Base-by-base conservation (phyloP, 2,329 filamentous ascomycete genomes). In the Colletotrichum liaoningense region DNA sequence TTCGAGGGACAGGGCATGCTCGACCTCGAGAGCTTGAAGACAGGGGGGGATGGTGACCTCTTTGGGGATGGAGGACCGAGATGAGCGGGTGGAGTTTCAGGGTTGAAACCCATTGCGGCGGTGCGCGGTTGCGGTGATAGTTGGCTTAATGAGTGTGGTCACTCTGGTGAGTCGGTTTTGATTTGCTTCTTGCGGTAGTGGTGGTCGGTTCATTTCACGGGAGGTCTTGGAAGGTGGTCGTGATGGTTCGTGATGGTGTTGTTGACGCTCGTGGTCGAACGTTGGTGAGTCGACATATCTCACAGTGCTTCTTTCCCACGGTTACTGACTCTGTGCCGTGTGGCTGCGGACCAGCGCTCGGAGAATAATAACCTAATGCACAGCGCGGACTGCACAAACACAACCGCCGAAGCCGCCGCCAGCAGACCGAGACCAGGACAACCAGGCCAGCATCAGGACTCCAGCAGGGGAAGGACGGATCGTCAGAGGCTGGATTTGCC, bases 21-120 rank as follows among this genome's bases (percentile, higher is more conserved):
- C 55, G 59, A 30, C 19, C 8, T 55, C 30, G 28, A 63, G 30
- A 28, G 22, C 19, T 28, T 28, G 42, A 55, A 38, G 33, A 11
- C 67, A 35, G 30, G 33, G 38, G 60, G 22, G 16, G 52, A 42
- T 58, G 16, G 49, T 62, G 42, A 11, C 67, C 54, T 55, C 16
- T 62, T 70, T 57, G 42, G 70, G 70, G 56, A 28, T 66, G 22
- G 60, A 54, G 46, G 58, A 46, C 70, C 70, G 70, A 73, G 67
- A 73, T 70, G 70, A 73, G 70, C 42, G 19, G 46, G 70, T 69
- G 52, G 70, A 73, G 70, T 73, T 65, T 73, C 70, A 73, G 70
- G 67, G 70, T 73, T 73, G 70, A 73, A 73, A 73, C 70, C 67
- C 67, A 65, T 69, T 59, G 59, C 33, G 16, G 66, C 67, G 59